phyloP scores from a whole-genome alignment of 495 filamentous ascomycete species.

The Talaromyces nanjingensis region DNA sequence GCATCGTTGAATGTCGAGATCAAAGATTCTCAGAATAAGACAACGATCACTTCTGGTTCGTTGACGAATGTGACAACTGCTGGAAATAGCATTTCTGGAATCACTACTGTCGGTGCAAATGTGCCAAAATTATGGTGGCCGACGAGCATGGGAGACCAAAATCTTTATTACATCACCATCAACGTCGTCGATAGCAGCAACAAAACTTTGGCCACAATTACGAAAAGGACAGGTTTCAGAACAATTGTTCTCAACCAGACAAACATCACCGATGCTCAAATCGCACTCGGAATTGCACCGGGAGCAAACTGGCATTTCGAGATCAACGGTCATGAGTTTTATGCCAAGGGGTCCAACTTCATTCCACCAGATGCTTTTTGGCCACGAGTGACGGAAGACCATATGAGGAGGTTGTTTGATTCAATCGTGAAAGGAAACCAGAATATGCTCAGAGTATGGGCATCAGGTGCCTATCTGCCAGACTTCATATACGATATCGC shows the following conservation, averaged over 20 bases:
- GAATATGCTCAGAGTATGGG: slow-evolving; percentile 67
- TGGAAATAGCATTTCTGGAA: slow-evolving; percentile 46
- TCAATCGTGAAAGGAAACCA: slow-evolving; percentile 53
- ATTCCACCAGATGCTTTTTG: slow-evolving; percentile 64
- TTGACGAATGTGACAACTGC: slow-evolving; percentile 38
- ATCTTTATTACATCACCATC: slow-evolving; percentile 52
- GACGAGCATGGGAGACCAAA: slow-evolving; percentile 49
- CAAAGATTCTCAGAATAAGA: slow-evolving; percentile 35
- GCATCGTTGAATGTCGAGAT: slow-evolving; percentile 48
- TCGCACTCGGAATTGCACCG: slow-evolving; percentile 51
- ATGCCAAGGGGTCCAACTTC: slow-evolving; percentile 60
- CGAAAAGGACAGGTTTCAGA: slow-evolving; percentile 56
- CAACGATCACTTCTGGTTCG: slow-evolving; percentile 36
- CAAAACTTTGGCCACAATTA: slow-evolving; percentile 36
- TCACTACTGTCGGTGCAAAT: slow-evolving; percentile 31
- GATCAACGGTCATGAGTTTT: slow-evolving; percentile 61
- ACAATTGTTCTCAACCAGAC: slow-evolving; percentile 60
- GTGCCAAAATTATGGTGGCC: slow-evolving; percentile 61
- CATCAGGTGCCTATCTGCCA: slow-evolving; percentile 55
- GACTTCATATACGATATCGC: slow-evolving; percentile 66
- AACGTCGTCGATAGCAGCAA: slow-evolving; percentile 31
- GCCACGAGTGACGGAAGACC: slow-evolving; percentile 50
- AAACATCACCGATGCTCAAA: slow-evolving; percentile 50
- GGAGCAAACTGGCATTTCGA: slow-evolving; percentile 66
- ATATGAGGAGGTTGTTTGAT: slow-evolving; percentile 49